Percentiles rank a stretch among this genome's conserved stretches.
phyloP scores from a whole-genome alignment of 495 filamentous ascomycete species.

The Xeromyces bisporus region DNA sequence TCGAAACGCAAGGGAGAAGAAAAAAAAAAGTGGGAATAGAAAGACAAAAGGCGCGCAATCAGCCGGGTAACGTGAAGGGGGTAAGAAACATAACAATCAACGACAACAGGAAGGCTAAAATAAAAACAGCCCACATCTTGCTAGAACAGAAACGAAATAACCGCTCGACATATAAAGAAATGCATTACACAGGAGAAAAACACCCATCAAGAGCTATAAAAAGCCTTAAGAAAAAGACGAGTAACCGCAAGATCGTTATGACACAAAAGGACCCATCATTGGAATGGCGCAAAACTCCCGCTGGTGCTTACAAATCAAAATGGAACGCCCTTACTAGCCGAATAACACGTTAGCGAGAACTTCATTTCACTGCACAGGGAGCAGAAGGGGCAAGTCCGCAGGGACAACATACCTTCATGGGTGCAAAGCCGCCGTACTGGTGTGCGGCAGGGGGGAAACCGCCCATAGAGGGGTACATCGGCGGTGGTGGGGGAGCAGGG shows the following conservation, averaged over 20 bases:
- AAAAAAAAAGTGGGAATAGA: conserved; percentile 3
- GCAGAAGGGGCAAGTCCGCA: conserved; percentile 1
- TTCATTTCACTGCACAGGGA: too few species aligned
- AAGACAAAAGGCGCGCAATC: too few species aligned
- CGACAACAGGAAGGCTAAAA: conserved; percentile 6
- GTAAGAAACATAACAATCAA: conserved; percentile 4
- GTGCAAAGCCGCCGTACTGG: conserved; percentile 55
- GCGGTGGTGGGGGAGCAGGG: conserved; percentile 80
- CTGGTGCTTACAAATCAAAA: conserved; percentile 29
- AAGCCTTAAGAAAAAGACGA: conserved; percentile 20
- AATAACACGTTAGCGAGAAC: conserved; percentile 16
- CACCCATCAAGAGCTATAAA: conserved; percentile 33
- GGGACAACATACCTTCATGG: conserved; percentile 50
- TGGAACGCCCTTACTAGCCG: conserved; percentile 20
- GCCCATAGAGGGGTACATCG: conserved; percentile 73
- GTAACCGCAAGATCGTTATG: conserved; percentile 26
- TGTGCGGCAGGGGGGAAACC: conserved; percentile 62
- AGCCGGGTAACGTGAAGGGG: conserved; percentile 2
- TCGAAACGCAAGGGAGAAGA: conserved; percentile 7
- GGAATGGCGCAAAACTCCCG: conserved; percentile 33
- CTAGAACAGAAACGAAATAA: conserved; percentile 30
- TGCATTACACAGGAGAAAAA: conserved; percentile 27
- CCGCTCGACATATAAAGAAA: conserved; percentile 32
- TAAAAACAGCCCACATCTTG: conserved; percentile 23
- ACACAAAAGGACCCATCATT: conserved; percentile 29